These are phyloP conservation scores for Xylaria intraflava DNA, from an alignment of 495 filamentous ascomycete species.

Conservation along the genomic window DNA sequence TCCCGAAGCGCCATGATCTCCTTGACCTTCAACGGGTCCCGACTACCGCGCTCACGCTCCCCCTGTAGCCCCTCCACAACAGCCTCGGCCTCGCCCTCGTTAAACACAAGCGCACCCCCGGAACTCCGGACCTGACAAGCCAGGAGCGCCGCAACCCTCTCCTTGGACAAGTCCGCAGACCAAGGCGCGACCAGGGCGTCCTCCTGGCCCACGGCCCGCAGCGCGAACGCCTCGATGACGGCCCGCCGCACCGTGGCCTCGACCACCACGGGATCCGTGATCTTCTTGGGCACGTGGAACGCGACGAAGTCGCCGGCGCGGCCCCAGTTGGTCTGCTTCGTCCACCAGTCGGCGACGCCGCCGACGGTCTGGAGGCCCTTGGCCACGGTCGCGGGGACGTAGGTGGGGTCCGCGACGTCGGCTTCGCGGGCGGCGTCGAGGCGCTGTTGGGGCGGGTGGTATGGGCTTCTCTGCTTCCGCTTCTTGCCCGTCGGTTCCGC, in stretches of 20 bases:
- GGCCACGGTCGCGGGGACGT: constrained; percentile 52
- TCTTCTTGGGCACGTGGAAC: constrained; percentile 33
- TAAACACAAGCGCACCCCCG: constrained; percentile 18
- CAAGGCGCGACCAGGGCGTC: constrained; percentile 23
- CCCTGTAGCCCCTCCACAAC: constrained; percentile 10
- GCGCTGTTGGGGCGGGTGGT: constrained; percentile 11
- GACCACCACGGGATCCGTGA: constrained; percentile 34
- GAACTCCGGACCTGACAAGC: constrained; percentile 2
- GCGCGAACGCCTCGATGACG: constrained; percentile 52
- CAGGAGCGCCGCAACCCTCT: constrained; percentile 14
- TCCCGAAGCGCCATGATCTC: constrained; percentile 24
- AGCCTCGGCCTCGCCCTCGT: constrained; percentile 12
- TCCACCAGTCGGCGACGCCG: constrained; percentile 45
- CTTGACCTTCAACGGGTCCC: constrained; percentile 3
- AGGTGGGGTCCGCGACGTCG: constrained; percentile 36
- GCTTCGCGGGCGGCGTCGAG: constrained; percentile 14
- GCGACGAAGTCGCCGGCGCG: constrained; percentile 28
- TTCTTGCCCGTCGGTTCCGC: neutral
- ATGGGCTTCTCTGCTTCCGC: neutral
- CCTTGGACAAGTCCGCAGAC: constrained; percentile 2
- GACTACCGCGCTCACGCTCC: neutral
- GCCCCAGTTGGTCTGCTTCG: constrained; percentile 37
- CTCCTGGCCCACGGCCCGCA: constrained; percentile 35
- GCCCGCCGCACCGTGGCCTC: constrained; percentile 49
- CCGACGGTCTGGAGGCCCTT: constrained; percentile 54